Evolutionary conservation across 2,329 filamentous ascomycete genomes (phyloP).

Genomic region (Aspergillus arachidicola): DNA sequence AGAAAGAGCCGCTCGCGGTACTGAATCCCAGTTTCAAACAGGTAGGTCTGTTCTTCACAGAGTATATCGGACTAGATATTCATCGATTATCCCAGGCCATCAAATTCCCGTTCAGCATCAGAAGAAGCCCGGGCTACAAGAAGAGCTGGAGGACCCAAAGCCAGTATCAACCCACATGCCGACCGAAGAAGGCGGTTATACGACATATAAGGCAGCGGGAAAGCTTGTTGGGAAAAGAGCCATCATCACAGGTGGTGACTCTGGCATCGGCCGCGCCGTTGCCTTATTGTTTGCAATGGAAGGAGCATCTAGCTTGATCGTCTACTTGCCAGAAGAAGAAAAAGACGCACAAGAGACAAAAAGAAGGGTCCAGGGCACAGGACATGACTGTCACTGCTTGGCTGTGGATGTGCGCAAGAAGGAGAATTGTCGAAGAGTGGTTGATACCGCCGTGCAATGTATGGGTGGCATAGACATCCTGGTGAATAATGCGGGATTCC

Average conservation of each 20-base stretch:
- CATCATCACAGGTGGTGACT: slow-evolving; percentile 79
- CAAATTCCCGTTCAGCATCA: slow-evolving; percentile 56
- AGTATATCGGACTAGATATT: neutral
- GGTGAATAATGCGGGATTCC: slow-evolving; percentile 70
- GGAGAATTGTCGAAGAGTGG: slow-evolving; percentile 69
- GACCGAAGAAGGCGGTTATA: slow-evolving; percentile 66
- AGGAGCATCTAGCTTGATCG: slow-evolving; percentile 72
- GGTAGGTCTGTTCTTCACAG: slow-evolving; percentile 30
- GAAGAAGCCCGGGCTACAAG: slow-evolving; percentile 55
- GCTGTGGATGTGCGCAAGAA: slow-evolving; percentile 65
- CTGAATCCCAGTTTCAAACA: slow-evolving; percentile 37
- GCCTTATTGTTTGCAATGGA: slow-evolving; percentile 81
- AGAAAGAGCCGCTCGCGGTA: slow-evolving; percentile 13
- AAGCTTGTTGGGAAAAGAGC: slow-evolving; percentile 77
- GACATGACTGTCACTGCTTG: slow-evolving; percentile 66
- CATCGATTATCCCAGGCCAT: slow-evolving; percentile 43
- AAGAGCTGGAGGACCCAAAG: slow-evolving; percentile 58
- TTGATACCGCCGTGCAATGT: slow-evolving; percentile 66
- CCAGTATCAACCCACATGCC: slow-evolving; percentile 69
- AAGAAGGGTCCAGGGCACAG: slow-evolving; percentile 69
- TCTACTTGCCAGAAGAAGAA: slow-evolving; percentile 75
- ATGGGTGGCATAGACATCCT: slow-evolving; percentile 72
- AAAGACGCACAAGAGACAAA: slow-evolving; percentile 71
- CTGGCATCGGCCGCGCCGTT: slow-evolving; percentile 74
- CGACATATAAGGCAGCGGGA: slow-evolving; percentile 72